phyloP scores from a whole-genome alignment of 106 monocot genomes.

The Phalaenopsis equestris region DNA sequence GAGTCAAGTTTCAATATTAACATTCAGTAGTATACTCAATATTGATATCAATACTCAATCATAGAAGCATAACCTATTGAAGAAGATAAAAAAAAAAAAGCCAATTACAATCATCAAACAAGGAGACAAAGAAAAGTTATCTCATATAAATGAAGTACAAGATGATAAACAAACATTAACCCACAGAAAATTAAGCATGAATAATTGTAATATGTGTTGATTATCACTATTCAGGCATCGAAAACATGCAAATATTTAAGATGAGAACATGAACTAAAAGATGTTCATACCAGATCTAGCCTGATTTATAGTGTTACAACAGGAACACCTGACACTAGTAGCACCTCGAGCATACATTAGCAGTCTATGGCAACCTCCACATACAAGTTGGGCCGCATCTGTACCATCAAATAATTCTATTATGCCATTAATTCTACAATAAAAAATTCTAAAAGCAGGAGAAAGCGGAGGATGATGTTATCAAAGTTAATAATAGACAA shows the following conservation, averaged over 20 bases:
- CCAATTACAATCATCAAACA: no score
- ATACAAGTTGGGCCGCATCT: constrained; percentile 44
- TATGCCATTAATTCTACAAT: neutral
- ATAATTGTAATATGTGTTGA: neutral
- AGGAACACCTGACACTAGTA: constrained; percentile 48
- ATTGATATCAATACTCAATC: neutral
- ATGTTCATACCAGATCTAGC: constrained; percentile 37
- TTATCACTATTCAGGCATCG: constrained; percentile 1
- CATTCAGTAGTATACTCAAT: neutral
- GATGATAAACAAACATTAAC: neutral
- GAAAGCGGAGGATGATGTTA: neutral
- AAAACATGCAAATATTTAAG: neutral
- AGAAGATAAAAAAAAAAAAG: neutral
- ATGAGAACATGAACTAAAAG: neutral
- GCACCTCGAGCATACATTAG: constrained; percentile 59
- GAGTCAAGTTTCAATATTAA: neutral
- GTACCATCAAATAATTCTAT: constrained; percentile 9
- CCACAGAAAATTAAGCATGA: neutral
- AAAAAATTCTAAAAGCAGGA: neutral
- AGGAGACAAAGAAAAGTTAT: neutral
- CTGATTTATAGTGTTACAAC: constrained; percentile 56
- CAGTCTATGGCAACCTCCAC: constrained; percentile 53
- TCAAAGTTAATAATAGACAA: neutral
- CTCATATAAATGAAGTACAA: neutral
- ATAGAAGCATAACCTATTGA: neutral